Conservation (phyloP, 2,329 filamentous ascomycete species). For the Trichoderma sp. region DNA sequence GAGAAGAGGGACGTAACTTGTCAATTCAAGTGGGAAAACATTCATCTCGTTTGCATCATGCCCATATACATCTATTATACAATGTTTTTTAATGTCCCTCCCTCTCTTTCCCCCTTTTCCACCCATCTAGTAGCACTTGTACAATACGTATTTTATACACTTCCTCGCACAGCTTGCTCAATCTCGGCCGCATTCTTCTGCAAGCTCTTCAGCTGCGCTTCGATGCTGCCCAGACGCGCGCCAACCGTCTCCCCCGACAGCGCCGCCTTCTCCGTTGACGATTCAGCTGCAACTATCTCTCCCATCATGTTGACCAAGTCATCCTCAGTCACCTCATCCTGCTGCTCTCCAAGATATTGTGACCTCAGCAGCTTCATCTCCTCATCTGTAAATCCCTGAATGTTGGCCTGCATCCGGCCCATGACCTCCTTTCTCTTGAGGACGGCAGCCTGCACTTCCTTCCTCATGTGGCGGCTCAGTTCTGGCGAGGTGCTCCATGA, state of each 20-base stretch:
- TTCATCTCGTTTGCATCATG: conserved; percentile 15
- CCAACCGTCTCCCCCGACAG: not conserved
- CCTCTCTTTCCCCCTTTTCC: conserved; percentile 21
- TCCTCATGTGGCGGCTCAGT: conserved; percentile 40
- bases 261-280: not conserved
- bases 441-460: conserved; percentile 32
- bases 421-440: conserved; percentile 37
- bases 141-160: not conserved
- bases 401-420: conserved; percentile 36
- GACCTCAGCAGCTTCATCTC: conserved; percentile 36
- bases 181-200: conserved; percentile 23
- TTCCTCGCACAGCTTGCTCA: conserved; percentile 25
- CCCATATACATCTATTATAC: conserved; percentile 17
- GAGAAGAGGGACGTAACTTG: not conserved
- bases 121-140: not conserved
- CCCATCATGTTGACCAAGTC: conserved; percentile 37
- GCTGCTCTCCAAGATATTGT: conserved; percentile 28
- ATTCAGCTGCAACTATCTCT: conserved; percentile 19
- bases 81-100: conserved; percentile 20
- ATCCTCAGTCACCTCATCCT: conserved; percentile 35
- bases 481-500: conserved; percentile 57
- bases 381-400: conserved; percentile 39
- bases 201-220: conserved; percentile 24
- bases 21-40: not conserved
- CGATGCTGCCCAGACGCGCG: conserved; percentile 21